These are phyloP conservation scores for Haplosporangium sp. DNA, from an alignment of 371 early-diverging fungal genomes.

Conservation along the genomic window DNA sequence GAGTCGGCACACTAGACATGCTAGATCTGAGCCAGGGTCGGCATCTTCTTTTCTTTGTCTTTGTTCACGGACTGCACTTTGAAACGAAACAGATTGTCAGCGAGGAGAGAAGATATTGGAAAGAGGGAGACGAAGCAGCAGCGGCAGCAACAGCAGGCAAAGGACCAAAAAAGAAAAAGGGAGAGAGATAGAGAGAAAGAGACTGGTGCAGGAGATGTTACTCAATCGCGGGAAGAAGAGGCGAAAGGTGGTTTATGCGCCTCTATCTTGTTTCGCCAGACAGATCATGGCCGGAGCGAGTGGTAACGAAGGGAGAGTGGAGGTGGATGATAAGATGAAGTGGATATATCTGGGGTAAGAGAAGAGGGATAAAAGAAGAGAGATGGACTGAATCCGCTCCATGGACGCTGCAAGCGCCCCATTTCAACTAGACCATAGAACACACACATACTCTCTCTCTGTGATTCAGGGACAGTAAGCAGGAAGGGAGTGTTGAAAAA, in stretches of 20 bases:
- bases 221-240: slow-evolving; percentile 1
- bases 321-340: neutral
- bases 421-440: no score
- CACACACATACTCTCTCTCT: no score
- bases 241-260: slow-evolving; percentile 4
- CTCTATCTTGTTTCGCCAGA: neutral
- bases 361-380: neutral
- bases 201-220: slow-evolving; percentile 9
- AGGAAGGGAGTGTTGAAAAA: slow-evolving; percentile 3
- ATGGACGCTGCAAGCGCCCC: no score
- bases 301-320: slow-evolving; percentile 2
- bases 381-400: no score
- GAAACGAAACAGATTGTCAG: slow-evolving; percentile 17
- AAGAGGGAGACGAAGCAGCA: neutral
- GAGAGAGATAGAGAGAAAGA: slow-evolving; percentile 1
- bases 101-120: slow-evolving; percentile 3
- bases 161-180: slow-evolving; percentile 4
- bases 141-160: neutral
- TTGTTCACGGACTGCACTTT: no score
- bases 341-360: no score
- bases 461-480: no score
- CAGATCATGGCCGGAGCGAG: neutral
- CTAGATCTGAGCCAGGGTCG: no score
- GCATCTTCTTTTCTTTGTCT: slow-evolving; percentile 10
- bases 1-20: no score